These are phyloP conservation scores for Chloris gayana DNA, from an alignment of 176 grass and related monocot genomes.

Conservation along the genomic window DNA sequence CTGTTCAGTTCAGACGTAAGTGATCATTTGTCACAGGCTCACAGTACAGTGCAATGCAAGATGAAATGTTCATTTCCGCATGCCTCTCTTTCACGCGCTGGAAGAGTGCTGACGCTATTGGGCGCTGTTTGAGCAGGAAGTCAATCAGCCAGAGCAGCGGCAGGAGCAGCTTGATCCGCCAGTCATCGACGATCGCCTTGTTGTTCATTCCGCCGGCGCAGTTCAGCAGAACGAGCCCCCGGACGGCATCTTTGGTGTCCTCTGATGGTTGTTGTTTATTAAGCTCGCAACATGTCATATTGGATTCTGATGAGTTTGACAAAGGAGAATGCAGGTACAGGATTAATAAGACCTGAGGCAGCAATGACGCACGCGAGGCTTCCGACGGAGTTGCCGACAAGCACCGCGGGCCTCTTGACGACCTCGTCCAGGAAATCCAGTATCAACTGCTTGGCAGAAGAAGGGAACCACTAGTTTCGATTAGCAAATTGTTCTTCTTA, in stretches of 20 bases:
- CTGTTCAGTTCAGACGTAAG: slow-evolving; percentile 35
- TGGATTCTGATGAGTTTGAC: neutral
- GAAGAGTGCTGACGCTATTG: slow-evolving; percentile 77
- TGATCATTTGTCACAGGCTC: neutral
- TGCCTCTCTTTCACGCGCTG: slow-evolving; percentile 72
- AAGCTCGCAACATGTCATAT: neutral
- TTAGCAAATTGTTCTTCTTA: neutral
- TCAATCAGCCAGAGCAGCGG: slow-evolving; percentile 88
- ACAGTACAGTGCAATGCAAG: neutral
- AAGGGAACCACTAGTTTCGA: neutral
- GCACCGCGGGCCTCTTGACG: slow-evolving; percentile 73
- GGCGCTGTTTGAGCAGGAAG: slow-evolving; percentile 73
- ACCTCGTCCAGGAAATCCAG: slow-evolving; percentile 94
- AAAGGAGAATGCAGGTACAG: neutral
- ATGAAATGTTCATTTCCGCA: neutral
- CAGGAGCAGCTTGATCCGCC: slow-evolving; percentile 85
- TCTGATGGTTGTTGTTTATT: slow-evolving; percentile 38
- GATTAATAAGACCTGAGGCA: slow-evolving; percentile 57
- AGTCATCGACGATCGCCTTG: slow-evolving; percentile 95
- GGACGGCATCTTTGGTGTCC: slow-evolving; percentile 54
- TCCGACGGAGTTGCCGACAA: slow-evolving; percentile 91
- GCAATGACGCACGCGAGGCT: slow-evolving; percentile 95
- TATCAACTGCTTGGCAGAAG: slow-evolving; percentile 63
- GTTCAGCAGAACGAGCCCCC: slow-evolving; percentile 85
- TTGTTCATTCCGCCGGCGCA: slow-evolving; percentile 97